Evolutionary conservation across 257 asterid species (phyloP).

Genomic region (Anisodus acutangulus): DNA sequence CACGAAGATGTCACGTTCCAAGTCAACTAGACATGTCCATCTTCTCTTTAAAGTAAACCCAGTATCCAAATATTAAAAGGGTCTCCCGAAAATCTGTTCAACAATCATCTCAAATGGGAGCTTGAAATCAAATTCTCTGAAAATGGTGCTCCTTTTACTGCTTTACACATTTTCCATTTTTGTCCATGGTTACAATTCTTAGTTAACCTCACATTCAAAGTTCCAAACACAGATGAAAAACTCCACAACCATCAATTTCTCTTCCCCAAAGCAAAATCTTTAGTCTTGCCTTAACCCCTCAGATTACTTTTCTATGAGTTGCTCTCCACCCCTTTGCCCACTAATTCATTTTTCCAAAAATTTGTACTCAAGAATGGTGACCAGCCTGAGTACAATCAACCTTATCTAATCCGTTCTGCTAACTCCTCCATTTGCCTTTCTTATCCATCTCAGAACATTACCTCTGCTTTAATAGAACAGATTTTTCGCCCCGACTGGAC

Average conservation of each 20-base stretch:
- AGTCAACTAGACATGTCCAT: neutral
- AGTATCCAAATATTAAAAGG: neutral
- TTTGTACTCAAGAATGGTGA: conserved; percentile 82
- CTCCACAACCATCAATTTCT: conserved; percentile 50
- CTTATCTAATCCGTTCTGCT: conserved; percentile 70
- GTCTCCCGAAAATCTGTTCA: neutral
- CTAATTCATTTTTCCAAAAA: conserved; percentile 90
- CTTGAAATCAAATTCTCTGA: neutral
- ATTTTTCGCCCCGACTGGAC: conserved; percentile 64
- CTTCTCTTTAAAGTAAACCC: neutral
- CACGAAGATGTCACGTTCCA: neutral
- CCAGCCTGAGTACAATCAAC: conserved; percentile 86
- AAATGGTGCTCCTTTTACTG: neutral
- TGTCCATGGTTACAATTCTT: neutral
- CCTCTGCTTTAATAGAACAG: conserved; percentile 64
- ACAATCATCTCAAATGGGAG: neutral
- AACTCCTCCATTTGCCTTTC: conserved; percentile 66
- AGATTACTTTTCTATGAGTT: conserved; percentile 63
- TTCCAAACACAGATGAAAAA: neutral
- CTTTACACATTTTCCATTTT: conserved; percentile 8
- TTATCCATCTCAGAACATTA: conserved; percentile 60
- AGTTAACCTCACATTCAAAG: neutral
- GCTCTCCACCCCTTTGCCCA: conserved; percentile 74
- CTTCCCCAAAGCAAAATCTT: conserved; percentile 69
- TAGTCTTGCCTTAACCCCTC: conserved; percentile 87